Conservation (phyloP, 2,329 filamentous ascomycete genomes). For the Talaromyces atroroseus region DNA sequence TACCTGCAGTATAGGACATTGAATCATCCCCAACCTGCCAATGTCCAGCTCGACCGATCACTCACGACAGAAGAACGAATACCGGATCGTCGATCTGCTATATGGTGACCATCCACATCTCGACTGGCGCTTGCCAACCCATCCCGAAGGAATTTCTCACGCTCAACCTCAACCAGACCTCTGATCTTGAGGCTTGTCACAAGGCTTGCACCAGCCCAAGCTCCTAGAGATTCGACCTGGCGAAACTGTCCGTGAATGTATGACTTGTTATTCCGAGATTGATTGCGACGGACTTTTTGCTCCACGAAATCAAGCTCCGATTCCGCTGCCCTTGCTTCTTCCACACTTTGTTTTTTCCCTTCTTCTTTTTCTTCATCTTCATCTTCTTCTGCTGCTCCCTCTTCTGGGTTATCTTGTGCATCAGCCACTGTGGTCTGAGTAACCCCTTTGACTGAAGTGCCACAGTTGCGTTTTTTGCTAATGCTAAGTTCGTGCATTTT, state of each 20-base stretch:
- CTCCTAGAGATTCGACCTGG: constrained; percentile 56
- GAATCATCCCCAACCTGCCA: constrained; percentile 41
- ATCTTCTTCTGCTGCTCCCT: too few relatives aligned
- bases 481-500: constrained; percentile 38
- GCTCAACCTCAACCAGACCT: constrained; percentile 59
- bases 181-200: constrained; percentile 54
- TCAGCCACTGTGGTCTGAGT: background rate
- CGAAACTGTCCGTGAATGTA: constrained; percentile 37
- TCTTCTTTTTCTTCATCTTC: constrained; percentile 7
- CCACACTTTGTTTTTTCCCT: constrained; percentile 13
- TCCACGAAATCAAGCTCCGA: constrained; percentile 45
- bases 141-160: constrained; percentile 55
- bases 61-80: constrained; percentile 24
- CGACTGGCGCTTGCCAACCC: constrained; percentile 43
- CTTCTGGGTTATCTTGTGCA: background rate
- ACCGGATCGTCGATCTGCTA: constrained; percentile 34
- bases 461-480: constrained; percentile 17
- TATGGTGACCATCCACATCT: constrained; percentile 32
- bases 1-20: background rate
- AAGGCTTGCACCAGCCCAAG: constrained; percentile 62
- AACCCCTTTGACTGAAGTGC: background rate
- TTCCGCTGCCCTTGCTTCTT: constrained; percentile 17
- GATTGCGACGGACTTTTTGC: constrained; percentile 32
- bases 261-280: constrained; percentile 30
- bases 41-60: constrained; percentile 46